Evolutionary conservation across 768 basidiomycete species (phyloP).

Genomic region (Grammothele lineata): DNA sequence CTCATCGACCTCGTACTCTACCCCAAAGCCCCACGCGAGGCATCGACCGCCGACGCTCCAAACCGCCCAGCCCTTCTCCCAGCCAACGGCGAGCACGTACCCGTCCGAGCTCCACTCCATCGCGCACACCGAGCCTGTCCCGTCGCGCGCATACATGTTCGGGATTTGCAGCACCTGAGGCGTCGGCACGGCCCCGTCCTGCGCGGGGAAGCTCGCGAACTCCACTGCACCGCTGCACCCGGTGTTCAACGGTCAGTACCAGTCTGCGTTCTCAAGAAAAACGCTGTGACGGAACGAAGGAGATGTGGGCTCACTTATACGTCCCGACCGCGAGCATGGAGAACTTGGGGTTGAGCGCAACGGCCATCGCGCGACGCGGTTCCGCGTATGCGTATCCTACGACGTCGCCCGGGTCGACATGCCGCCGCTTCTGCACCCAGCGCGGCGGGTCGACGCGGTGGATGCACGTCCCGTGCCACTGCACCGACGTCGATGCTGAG

Average conservation of each 20-base stretch:
- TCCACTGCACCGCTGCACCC: conserved; percentile 63
- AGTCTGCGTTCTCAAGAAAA: no score
- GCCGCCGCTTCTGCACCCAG: conserved; percentile 76
- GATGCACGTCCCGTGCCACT: conserved; percentile 78
- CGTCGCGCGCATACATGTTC: conserved; percentile 49
- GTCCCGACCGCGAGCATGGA: conserved; percentile 82
- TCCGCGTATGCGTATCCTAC: conserved; percentile 47
- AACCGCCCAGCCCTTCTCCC: conserved; percentile 86
- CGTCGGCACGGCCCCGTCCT: conserved; percentile 50
- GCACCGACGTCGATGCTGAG: not conserved
- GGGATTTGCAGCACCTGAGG: conserved; percentile 63
- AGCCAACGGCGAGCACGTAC: conserved; percentile 90
- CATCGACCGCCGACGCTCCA: conserved; percentile 89
- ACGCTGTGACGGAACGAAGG: conserved; percentile 6
- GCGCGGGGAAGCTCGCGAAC: conserved; percentile 64
- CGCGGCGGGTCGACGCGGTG: conserved; percentile 70
- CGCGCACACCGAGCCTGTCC: conserved; percentile 55
- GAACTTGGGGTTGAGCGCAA: conserved; percentile 76
- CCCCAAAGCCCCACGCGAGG: conserved; percentile 71
- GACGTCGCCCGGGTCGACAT: conserved; percentile 44
- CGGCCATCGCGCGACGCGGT: conserved; percentile 57
- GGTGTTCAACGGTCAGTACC: not conserved
- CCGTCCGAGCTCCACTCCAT: conserved; percentile 96
- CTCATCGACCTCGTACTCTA: conserved; percentile 57
- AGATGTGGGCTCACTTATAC: conserved; percentile 45